Percentiles rank a stretch among this genome's conserved stretches.
Evolutionary conservation across 2,329 filamentous ascomycete species (phyloP).

Genomic region (Aspergillus tamarii): DNA sequence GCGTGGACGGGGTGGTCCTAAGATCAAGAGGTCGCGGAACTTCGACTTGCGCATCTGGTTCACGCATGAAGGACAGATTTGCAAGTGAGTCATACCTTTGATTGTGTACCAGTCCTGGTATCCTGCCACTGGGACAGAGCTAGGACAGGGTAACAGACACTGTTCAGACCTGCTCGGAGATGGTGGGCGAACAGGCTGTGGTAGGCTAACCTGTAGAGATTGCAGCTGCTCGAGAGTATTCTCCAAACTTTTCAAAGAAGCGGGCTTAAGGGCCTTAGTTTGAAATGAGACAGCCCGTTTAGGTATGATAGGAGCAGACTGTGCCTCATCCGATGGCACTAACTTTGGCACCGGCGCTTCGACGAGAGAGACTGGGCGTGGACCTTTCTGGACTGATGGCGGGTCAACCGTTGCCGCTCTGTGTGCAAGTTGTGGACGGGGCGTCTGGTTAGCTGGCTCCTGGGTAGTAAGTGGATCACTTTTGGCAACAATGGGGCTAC

Average conservation of each 20-base stretch:
- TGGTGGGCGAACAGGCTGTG: slow-evolving; percentile 19
- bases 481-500: neutral
- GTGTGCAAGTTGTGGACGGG: neutral
- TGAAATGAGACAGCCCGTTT: slow-evolving; percentile 25
- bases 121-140: slow-evolving; percentile 63
- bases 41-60: slow-evolving; percentile 69
- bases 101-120: slow-evolving; percentile 82
- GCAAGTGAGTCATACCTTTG: slow-evolving; percentile 69
- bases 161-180: slow-evolving; percentile 25
- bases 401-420: neutral
- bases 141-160: slow-evolving; percentile 68
- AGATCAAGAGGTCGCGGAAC: slow-evolving; percentile 69
- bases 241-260: slow-evolving; percentile 11
- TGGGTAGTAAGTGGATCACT: neutral
- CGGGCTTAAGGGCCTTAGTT: slow-evolving; percentile 15
- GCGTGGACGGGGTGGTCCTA: slow-evolving; percentile 60
- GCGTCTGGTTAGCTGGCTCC: neutral
- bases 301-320: slow-evolving; percentile 12
- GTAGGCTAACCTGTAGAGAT: slow-evolving; percentile 15
- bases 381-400: neutral
- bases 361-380: slow-evolving; percentile 3
- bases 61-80: slow-evolving; percentile 83
- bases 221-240: slow-evolving; percentile 15
- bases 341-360: slow-evolving; percentile 12
- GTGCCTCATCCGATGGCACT: slow-evolving; percentile 13